phyloP scores from a whole-genome alignment of 257 asterid genomes.

The Buddleja alternifolia region DNA sequence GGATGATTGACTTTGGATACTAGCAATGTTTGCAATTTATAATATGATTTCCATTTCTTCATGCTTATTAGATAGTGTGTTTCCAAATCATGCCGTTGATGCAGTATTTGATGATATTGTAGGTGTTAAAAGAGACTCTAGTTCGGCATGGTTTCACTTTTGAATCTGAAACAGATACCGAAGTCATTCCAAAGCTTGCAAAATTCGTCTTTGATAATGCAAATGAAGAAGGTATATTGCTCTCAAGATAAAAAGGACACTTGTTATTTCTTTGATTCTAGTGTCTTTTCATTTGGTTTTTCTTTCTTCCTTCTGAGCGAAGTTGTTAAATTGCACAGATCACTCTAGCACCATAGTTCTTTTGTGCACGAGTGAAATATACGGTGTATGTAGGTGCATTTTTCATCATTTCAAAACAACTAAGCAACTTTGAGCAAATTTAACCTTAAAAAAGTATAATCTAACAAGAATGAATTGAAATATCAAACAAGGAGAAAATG shows the following conservation, averaged over 20 bases:
- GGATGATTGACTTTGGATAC: neutral
- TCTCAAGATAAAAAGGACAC: neutral
- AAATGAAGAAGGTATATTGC: conserved; percentile 76
- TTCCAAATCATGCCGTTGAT: conserved; percentile 14
- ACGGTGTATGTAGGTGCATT: neutral
- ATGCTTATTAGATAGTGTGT: neutral
- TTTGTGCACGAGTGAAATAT: neutral
- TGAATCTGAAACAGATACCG: conserved; percentile 96
- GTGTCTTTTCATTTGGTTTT: conserved; percentile 12
- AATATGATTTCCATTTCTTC: conserved; percentile 3
- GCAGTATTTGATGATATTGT: conserved; percentile 28
- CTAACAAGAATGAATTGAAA: neutral
- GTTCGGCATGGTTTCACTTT: conserved; percentile 92
- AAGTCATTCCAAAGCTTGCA: conserved; percentile 99
- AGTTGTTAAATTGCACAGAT: neutral
- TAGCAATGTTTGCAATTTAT: too few relatives aligned
- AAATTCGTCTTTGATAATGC: conserved; percentile 89
- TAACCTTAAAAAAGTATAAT: neutral
- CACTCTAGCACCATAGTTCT: neutral
- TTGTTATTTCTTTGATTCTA: neutral
- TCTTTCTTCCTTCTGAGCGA: neutral
- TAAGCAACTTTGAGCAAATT: neutral
- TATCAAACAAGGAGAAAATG: too few relatives aligned
- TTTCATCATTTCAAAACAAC: conserved; percentile 6
- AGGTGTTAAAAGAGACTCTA: conserved; percentile 91